Evolutionary conservation across 2,329 filamentous ascomycete species (phyloP).

Genomic region (Escovopsis sp.): DNA sequence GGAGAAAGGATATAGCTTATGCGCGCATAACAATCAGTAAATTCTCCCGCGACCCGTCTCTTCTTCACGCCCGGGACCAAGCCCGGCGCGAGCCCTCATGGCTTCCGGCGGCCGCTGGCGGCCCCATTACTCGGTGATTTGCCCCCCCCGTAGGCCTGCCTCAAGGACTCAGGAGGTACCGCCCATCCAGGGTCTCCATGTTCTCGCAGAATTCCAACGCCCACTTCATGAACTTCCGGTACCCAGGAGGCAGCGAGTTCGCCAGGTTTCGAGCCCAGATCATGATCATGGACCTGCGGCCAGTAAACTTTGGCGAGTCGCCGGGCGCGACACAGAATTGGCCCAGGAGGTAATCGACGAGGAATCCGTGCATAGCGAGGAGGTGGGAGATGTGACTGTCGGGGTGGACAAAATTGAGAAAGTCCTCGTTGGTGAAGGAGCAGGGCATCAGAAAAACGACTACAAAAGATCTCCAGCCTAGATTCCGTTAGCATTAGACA

Average conservation of each 20-base stretch:
- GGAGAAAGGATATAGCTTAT: too few relatives aligned
- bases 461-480: slow-evolving; percentile 12
- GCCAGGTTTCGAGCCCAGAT: slow-evolving; percentile 11
- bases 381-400: slow-evolving; percentile 19
- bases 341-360: slow-evolving; percentile 16
- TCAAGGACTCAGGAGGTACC: slow-evolving; percentile 15
- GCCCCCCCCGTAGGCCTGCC: too few relatives aligned
- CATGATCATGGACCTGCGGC: slow-evolving; percentile 13
- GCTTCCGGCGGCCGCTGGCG: background rate
- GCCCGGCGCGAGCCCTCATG: too few relatives aligned
- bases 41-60: too few relatives aligned
- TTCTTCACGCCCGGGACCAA: too few relatives aligned
- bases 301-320: slow-evolving; percentile 10
- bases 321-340: slow-evolving; percentile 8
- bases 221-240: slow-evolving; percentile 10
- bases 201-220: slow-evolving; percentile 10
- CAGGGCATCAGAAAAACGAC: slow-evolving; percentile 10
- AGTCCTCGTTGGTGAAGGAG: slow-evolving; percentile 16
- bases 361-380: slow-evolving; percentile 22
- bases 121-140: background rate
- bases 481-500: background rate
- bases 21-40: too few relatives aligned
- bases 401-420: slow-evolving; percentile 15
- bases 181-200: slow-evolving; percentile 9
- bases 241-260: slow-evolving; percentile 8